Base-by-base conservation (phyloP, 2,329 filamentous ascomycete genomes). In the Trichoderma endophyticum region DNA sequence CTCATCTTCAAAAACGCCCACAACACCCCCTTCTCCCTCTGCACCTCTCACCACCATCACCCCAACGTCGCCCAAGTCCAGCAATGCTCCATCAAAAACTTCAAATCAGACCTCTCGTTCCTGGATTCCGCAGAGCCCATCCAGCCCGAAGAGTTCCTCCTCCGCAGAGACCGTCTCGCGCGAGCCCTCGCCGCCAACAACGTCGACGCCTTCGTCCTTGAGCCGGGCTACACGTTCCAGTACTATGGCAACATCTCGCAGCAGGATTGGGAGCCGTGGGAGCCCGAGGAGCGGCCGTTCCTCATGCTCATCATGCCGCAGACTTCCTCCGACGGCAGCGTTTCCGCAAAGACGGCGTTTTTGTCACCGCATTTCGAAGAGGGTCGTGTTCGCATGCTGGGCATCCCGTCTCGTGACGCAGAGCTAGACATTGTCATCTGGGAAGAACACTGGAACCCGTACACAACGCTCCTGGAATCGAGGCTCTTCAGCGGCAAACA, bases 361-460 rank as follows among this genome's bases (percentile, higher is more conserved):
- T 80, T 91, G 0, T 84, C 86, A 1, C 89, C 89, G 0, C 84
- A 85, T 54, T 90, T 91, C 66, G 89, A 91, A 75, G 88, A 87
- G 54, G 87, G 86, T 15, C 84, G 89, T 34, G 89, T 87, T 0
- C 83, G 85, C 30, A 83, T 91, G 77, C 83, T 91, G 7, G 84
- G 84, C 1, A 90, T 91, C 81, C 89, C 89, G 0, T 84, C 84
- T 1, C 83, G 84, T 6, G 78, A 83, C 1, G 18, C 11, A 3
- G 80, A 84, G 18, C 81, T 91, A 6, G 82, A 86, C 12, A 86
- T 90, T 51, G 82, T 91, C 15, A 81, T 84, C 0, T 91, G 89
- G 84, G 88, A 91, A 78, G 89, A 91, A 75, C 88, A 90, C 74
- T 90, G 88, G 89, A 84, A 90, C 77, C 89, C 88, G 1, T 91